Conservation (phyloP, 2,329 filamentous ascomycete genomes). For the Calycina marina region DNA sequence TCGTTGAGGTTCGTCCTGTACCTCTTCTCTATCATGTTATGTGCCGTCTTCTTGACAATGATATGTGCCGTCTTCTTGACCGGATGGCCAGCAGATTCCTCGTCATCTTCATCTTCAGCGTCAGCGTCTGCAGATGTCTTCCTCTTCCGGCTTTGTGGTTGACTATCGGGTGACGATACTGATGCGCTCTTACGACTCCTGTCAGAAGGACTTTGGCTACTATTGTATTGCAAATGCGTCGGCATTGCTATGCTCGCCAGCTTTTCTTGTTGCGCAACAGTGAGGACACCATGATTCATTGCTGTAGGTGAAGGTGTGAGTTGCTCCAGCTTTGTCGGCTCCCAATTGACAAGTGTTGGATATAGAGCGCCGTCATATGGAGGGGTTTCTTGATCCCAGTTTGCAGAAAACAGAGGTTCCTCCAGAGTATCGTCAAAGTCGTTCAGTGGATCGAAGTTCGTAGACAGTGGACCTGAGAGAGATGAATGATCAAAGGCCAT, state of each 20-base stretch:
- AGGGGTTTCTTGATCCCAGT: slow-evolving; percentile 19
- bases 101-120: slow-evolving; percentile 42
- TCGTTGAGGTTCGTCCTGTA: slow-evolving; percentile 95
- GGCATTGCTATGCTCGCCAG: slow-evolving; percentile 52
- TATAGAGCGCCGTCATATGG: slow-evolving; percentile 21
- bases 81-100: slow-evolving; percentile 41
- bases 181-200: slow-evolving; percentile 29
- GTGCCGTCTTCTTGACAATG: slow-evolving; percentile 75
- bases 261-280: slow-evolving; percentile 44
- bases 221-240: slow-evolving; percentile 38
- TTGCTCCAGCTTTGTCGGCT: slow-evolving; percentile 16
- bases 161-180: slow-evolving; percentile 43
- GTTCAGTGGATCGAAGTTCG: slow-evolving; percentile 13
- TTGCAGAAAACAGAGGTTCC: slow-evolving; percentile 15
- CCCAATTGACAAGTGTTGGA: slow-evolving; percentile 21
- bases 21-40: slow-evolving; percentile 97
- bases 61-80: slow-evolving; percentile 74
- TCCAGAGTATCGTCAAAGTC: slow-evolving; percentile 17
- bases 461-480: background rate
- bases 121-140: slow-evolving; percentile 48
- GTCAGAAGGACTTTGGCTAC: slow-evolving; percentile 38
- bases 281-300: slow-evolving; percentile 28
- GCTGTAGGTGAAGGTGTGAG: slow-evolving; percentile 9
- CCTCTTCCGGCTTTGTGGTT: slow-evolving; percentile 42
- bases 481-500: slow-evolving; percentile 8